Percentiles rank a stretch among this genome's conserved stretches.
These are phyloP conservation scores for Metschnikowia henanensis DNA, from an alignment of 805 yeast species.

Conservation along the genomic window DNA sequence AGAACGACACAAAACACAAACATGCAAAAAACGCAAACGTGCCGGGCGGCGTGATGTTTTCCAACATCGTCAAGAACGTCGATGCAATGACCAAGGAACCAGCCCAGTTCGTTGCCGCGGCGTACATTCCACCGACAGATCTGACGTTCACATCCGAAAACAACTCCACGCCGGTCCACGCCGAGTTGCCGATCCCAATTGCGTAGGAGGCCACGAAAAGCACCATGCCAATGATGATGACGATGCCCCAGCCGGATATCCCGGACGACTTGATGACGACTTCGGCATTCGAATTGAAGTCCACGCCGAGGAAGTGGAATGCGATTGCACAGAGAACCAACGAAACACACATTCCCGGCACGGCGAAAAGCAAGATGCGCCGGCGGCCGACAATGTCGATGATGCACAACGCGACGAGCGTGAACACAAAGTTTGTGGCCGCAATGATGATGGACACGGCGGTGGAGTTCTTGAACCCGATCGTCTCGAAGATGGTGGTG, in stretches of 20 bases:
- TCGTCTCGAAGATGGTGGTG: conserved; percentile 86
- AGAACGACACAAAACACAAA: conserved; percentile 66
- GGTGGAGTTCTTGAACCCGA: conserved; percentile 87
- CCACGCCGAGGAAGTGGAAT: conserved; percentile 78
- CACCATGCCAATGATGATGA: conserved; percentile 84
- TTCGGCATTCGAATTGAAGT: conserved; percentile 49
- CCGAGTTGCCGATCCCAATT: conserved; percentile 93
- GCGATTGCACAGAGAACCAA: conserved; percentile 84
- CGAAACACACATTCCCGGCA: conserved; percentile 82
- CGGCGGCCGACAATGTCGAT: conserved; percentile 91
- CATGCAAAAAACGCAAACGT: conserved; percentile 91
- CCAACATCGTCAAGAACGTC: conserved; percentile 91
- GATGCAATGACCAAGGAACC: conserved; percentile 91
- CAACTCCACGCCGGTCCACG: conserved; percentile 97
- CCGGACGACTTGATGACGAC: conserved; percentile 40
- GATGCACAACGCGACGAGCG: conserved; percentile 79
- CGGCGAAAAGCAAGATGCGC: conserved; percentile 69
- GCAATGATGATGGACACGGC: conserved; percentile 93
- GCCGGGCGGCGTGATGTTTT: conserved; percentile 91
- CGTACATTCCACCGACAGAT: conserved; percentile 87
- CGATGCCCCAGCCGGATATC: conserved; percentile 82
- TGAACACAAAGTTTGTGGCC: conserved; percentile 90
- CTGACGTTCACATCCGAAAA: conserved; percentile 89
- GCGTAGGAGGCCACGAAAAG: conserved; percentile 88
- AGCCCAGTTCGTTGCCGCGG: conserved; percentile 94